Conservation (phyloP, 306 rosid genomes). For the Prunus campanulata region DNA sequence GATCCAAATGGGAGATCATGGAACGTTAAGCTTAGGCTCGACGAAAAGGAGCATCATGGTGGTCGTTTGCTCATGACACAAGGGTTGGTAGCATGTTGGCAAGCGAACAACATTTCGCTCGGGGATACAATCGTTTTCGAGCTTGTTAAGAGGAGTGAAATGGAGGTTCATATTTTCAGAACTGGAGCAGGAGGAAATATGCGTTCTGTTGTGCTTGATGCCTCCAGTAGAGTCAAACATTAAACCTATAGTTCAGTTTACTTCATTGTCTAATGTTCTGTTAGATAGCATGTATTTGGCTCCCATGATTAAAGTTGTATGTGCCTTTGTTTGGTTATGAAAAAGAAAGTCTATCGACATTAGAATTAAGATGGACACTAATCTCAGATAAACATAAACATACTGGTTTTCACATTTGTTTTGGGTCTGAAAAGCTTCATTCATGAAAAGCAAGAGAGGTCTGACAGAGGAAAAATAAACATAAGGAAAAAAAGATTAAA, state of each 20-base stretch:
- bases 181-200: background rate
- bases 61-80: background rate
- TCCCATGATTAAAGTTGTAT: too few species aligned
- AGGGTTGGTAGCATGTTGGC: background rate
- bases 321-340: too few species aligned
- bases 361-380: too few species aligned
- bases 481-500: too few species aligned
- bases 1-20: background rate
- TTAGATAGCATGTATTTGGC: too few species aligned
- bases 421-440: background rate
- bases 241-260: background rate
- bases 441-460: background rate
- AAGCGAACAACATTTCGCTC: background rate
- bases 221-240: background rate
- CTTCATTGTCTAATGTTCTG: too few species aligned
- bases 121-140: constrained; percentile 1
- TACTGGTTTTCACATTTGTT: background rate
- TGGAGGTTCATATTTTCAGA: background rate
- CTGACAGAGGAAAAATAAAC: background rate
- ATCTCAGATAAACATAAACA: background rate
- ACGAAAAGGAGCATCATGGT: too few species aligned
- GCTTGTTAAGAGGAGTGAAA: background rate
- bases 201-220: background rate
- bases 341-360: too few species aligned
- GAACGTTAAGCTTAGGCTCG: background rate